A percentile compares a stretch with the other conserved stretches of the same genome.
Evolutionary conservation across 257 asterid species (phyloP).

Genomic region (Solanum sejunctum): DNA sequence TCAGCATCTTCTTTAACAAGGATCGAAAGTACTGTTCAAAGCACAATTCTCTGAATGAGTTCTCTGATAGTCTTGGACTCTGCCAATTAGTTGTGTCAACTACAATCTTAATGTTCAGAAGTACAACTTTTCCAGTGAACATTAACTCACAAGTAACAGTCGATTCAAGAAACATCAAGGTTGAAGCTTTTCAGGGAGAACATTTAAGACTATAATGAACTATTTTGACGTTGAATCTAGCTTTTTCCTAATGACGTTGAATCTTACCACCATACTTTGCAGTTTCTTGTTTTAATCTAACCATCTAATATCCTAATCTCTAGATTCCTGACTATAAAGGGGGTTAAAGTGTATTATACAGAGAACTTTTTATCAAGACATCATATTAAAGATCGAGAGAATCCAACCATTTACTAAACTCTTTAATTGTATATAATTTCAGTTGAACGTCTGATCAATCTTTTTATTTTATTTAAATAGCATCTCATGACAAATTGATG

Average conservation of each 20-base stretch:
- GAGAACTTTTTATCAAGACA: too few relatives aligned
- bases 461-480: too few relatives aligned
- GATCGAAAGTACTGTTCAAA: background rate
- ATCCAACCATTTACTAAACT: too few relatives aligned
- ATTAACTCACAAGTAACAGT: background rate
- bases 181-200: background rate
- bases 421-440: too few relatives aligned
- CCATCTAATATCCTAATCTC: too few relatives aligned
- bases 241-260: background rate
- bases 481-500: too few relatives aligned
- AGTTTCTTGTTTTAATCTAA: too few relatives aligned
- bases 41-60: background rate
- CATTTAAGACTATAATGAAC: background rate
- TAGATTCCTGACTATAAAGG: too few relatives aligned
- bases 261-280: too few relatives aligned
- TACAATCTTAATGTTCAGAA: background rate
- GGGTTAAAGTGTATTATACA: too few relatives aligned
- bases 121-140: background rate
- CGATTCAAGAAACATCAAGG: background rate
- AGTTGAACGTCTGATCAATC: too few relatives aligned
- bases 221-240: background rate
- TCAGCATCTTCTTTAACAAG: background rate
- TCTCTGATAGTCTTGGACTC: background rate
- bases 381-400: too few relatives aligned
- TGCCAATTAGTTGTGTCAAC: background rate